Evolutionary conservation across 140 eudicot species (phyloP).

Genomic region (Erigeron philadelphicus): DNA sequence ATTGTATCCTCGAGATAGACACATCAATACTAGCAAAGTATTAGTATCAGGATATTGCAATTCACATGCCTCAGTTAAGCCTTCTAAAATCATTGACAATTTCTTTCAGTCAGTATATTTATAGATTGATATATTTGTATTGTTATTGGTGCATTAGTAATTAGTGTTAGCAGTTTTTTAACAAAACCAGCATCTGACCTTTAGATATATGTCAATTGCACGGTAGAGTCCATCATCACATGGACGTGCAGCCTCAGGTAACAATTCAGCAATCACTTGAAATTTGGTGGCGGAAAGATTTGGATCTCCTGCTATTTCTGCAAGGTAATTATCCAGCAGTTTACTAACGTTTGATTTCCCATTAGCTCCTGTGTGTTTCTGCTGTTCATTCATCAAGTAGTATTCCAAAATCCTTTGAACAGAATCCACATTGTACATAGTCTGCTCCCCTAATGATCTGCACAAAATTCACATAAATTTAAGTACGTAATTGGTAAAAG

Average conservation of each 20-base stretch:
- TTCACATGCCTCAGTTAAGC: no score
- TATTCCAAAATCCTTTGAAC: conserved; percentile 70
- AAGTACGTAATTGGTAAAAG: not conserved
- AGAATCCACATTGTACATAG: conserved; percentile 48
- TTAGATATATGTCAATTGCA: conserved; percentile 69
- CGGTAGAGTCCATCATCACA: conserved; percentile 83
- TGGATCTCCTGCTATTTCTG: conserved; percentile 74
- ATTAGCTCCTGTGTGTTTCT: conserved; percentile 25
- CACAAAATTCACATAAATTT: conserved; percentile 1
- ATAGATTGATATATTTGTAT: not conserved
- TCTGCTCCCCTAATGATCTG: conserved; percentile 43
- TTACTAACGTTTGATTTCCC: conserved; percentile 46
- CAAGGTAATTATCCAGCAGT: conserved; percentile 63
- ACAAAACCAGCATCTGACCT: conserved; percentile 29
- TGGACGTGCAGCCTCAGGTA: conserved; percentile 57
- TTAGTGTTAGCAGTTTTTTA: not conserved
- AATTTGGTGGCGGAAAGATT: conserved; percentile 52
- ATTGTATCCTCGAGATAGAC: no score
- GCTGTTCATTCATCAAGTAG: conserved; percentile 56
- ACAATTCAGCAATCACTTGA: conserved; percentile 58
- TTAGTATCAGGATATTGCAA: no score
- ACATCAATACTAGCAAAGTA: no score
- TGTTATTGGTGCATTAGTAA: not conserved
- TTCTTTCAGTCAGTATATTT: no score
- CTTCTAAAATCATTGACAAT: no score